phyloP scores from a whole-genome alignment of 75 land plant genomes.

The Picea sitchensis region DNA sequence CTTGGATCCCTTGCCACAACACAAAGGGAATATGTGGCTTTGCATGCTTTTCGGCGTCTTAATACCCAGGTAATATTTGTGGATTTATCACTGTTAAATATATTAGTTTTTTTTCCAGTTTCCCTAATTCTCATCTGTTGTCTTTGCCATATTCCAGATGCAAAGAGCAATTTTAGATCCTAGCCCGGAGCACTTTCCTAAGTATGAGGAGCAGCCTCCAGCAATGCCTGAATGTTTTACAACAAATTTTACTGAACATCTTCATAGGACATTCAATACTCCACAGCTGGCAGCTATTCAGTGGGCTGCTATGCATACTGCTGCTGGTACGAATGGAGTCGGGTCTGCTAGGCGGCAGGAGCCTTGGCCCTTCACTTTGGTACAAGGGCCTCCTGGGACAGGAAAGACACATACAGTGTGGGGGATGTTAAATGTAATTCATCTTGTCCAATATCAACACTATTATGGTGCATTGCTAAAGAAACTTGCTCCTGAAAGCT shows the following conservation, averaged over 20 bases:
- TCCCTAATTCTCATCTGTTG: neutral
- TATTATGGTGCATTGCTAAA: conserved; percentile 92
- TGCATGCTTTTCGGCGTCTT: conserved; percentile 91
- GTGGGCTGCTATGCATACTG: conserved; percentile 99
- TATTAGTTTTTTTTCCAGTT: neutral
- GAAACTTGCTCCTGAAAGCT: conserved; percentile 96
- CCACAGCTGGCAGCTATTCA: conserved; percentile 97
- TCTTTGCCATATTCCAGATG: conserved; percentile 52
- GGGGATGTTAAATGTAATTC: conserved; percentile 99
- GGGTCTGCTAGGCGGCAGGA: conserved; percentile 61
- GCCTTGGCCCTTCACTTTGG: conserved; percentile 99
- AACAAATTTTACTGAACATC: conserved; percentile 72
- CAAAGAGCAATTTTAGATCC: conserved; percentile 93
- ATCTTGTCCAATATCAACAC: conserved; percentile 99
- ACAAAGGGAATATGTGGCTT: conserved; percentile 93
- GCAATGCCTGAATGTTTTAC: conserved; percentile 97
- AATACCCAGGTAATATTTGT: conserved; percentile 43
- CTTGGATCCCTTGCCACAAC: conserved; percentile 96
- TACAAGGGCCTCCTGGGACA: conserved; percentile 99
- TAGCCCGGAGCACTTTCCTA: conserved; percentile 92
- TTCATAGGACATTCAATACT: conserved; percentile 74
- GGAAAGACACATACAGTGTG: conserved; percentile 99
- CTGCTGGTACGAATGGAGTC: conserved; percentile 75
- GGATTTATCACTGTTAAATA: neutral
- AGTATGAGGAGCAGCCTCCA: conserved; percentile 85